Conservation (phyloP, 1,139 yeast genomes). For the Saccharomycopsis hybrid region DNA sequence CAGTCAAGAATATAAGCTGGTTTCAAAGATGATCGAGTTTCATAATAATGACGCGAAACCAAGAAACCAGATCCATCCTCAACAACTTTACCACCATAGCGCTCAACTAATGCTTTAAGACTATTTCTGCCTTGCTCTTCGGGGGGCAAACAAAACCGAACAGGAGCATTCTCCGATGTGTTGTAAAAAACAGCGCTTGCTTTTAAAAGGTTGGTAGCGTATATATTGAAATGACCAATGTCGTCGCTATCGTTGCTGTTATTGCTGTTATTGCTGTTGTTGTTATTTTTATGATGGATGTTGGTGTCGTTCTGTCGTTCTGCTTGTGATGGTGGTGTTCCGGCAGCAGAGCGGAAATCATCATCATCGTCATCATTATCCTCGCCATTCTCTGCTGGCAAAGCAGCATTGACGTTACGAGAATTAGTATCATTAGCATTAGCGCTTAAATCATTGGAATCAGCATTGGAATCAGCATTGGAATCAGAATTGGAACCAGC, state of each 20-base stretch:
- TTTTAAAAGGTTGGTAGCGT: neutral
- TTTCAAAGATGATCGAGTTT: conserved; percentile 21
- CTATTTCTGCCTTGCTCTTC: conserved; percentile 23
- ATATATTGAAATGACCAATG: neutral
- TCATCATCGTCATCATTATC: conserved; percentile 7
- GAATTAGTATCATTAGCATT: neutral
- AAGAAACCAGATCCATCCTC: conserved; percentile 18
- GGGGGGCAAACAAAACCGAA: conserved; percentile 24
- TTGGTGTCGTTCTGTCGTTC: conserved; percentile 1
- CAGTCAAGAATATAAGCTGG: conserved; percentile 27
- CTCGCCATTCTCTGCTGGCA: neutral
- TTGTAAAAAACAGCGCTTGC: conserved; percentile 5
- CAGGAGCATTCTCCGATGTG: conserved; percentile 12
- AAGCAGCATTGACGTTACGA: neutral
- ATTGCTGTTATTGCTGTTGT: neutral
- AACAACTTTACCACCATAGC: conserved; percentile 25
- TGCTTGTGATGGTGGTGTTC: neutral
- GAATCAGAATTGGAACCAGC: no score
- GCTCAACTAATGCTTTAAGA: conserved; percentile 20
- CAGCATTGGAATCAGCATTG: no score
- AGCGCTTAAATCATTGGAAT: neutral
- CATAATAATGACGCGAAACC: conserved; percentile 23
- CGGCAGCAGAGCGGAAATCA: conserved; percentile 1
- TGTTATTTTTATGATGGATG: no score
- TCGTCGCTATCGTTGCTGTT: neutral